Percentiles rank a stretch among this genome's conserved stretches.
Conservation (phyloP, 495 filamentous ascomycete species). For the Hypomontagnella monticulosa region DNA sequence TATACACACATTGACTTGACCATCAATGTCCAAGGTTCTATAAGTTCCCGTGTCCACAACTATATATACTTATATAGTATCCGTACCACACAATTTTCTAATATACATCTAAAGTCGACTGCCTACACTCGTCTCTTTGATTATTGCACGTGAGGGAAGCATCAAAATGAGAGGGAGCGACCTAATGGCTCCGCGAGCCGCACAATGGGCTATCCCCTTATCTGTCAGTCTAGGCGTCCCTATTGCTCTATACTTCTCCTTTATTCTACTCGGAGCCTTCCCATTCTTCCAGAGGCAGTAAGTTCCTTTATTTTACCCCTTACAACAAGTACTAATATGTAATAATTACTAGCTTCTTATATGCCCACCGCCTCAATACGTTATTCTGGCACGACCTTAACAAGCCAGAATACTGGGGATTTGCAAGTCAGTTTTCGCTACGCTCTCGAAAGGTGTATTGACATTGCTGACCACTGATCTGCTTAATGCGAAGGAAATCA, state of each 20-base stretch:
- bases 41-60: too few species aligned
- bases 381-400: conserved; percentile 74
- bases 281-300: conserved; percentile 69
- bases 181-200: conserved; percentile 30
- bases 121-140: too few species aligned
- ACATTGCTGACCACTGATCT: neutral
- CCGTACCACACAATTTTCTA: too few species aligned
- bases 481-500: conserved; percentile 62
- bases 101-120: too few species aligned
- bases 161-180: neutral
- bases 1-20: too few species aligned
- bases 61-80: conserved; percentile 7
- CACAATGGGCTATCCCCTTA: conserved; percentile 41
- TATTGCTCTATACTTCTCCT: conserved; percentile 52
- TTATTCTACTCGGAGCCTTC: conserved; percentile 58
- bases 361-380: conserved; percentile 77
- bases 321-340: conserved; percentile 18
- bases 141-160: too few species aligned
- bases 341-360: conserved; percentile 68
- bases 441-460: neutral
- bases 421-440: conserved; percentile 68
- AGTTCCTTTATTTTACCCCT: conserved; percentile 36
- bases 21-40: too few species aligned
- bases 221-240: conserved; percentile 50
- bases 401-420: conserved; percentile 80